Evolutionary conservation across 306 rosid genomes (phyloP), one percentile per base, ranked within the genome.

Genomic region (Inga leiocalycina): DNA sequence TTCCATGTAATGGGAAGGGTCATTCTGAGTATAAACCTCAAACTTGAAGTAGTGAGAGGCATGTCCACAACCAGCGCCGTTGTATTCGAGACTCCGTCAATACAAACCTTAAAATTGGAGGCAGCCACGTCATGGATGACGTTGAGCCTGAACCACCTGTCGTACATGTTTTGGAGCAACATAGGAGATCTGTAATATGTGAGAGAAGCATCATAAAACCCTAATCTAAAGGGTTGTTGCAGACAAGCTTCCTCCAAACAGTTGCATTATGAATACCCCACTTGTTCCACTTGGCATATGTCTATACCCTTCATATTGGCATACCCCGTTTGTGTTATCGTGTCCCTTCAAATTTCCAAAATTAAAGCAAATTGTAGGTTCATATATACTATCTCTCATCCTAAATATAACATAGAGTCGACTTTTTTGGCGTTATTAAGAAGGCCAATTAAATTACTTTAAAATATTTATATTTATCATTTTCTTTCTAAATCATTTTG

Each of bases 251-350:
- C 79, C 94, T 16, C 91, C 94, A 14, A 91, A 91, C 17, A 91
- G 81, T 84, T 91, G 94, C 88, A 85, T 87, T 17, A 89, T 71
- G 73, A 88, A 81, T 22, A 71, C 84, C 0, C 90, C 89, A 1
- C 34, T 83, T 77, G 90, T 81, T 16, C 91, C 92, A 19, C 74
- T 74, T 0, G 89, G 90, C 9, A 88, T 83, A 9, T 87, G 83
- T n/a, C 79, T 83, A 16, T 80, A 10, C 80, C 87, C 94, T 86
- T 91, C 90, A 77, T 88, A 91, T 83, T 91, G 88, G 89, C 94
- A 86, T 22, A 79, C 72, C 8, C 89, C 91, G 3, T 87, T 84
- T 5, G 86, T 76, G 72, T 88, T 89, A 52, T 67, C 79, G 11
- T 86, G 81, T 11, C 88, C 89, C 91, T 91, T 74, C 30, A 51